Base-by-base conservation (phyloP, 108 stramenopile species). In the Cyclostephanos invisitatus region DNA sequence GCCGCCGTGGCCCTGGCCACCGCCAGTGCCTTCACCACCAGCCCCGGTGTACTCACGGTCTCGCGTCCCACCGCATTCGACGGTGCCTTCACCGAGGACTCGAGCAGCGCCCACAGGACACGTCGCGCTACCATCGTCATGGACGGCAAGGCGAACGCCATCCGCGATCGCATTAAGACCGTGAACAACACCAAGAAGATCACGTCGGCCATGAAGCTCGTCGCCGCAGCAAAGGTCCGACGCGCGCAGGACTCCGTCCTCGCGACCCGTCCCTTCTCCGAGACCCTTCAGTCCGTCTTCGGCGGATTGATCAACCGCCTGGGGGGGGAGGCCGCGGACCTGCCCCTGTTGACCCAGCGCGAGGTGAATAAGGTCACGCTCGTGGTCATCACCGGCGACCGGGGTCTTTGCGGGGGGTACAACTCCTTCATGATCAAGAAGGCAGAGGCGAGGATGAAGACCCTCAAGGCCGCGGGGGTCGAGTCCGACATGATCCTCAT, bases 141-240 rank as follows among this genome's bases (percentile, higher is more conserved):
- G 89, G 92, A 92, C 82, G 95, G 95, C 75, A 96, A 96, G 77
- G 87, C 91, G 50, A 93, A 93, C 54, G 95, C 91, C 60, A 90
- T 95, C 76, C 91, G 93, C 70, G 92, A 95, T 72, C 94, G 97
- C 65, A 98, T 98, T 72, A 62, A 57, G 8, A 84, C 91, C 53
- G 95, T 96, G 12, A 87, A 91, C 72, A 93, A 93, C 83, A 96
- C 93, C 42, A 80, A 84, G 69, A 94, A 94, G 83, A 97, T 98
- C 83, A 98, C 97, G 68, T 91, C 88, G 79, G 97, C 97, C 71
- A 98, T 98, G 97, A 94, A 96, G 78, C 96, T 98, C 61, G 97
- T 98, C 60, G 97, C 97, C 63, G 97, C 97, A 50, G 96, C 97
- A 44, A 96, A 96, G 82, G 97, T 98, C 38, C 95, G 96, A 69